Base-by-base conservation (phyloP, 2,329 filamentous ascomycete species). In the Diaporthe sp. region DNA sequence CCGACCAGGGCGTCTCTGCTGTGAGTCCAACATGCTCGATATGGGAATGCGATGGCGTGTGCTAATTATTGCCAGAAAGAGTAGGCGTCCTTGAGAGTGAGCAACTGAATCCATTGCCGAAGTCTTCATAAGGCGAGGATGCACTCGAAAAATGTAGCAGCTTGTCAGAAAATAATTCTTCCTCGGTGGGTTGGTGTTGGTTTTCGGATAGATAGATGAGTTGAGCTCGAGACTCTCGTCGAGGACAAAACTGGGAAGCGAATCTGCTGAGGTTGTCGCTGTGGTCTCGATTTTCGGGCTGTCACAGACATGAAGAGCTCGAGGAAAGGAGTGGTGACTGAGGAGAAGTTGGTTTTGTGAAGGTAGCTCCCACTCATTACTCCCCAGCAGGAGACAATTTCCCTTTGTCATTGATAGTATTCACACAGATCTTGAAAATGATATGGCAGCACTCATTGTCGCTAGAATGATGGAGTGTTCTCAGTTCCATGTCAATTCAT, bases 341-440 rank as follows among this genome's bases (percentile, higher is more conserved):
- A 22, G 7, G 45, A 25, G 38, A 61, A 22, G 9, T 35, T 22
- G 19, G 22, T 38, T 52, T 4, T 38, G 42, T 13, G 33, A 38
- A 7, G 64, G 42, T 54, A 8, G 47, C 33, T 68, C 17, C 22
- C 45, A 54, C 47, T 17, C 35, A 40, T 54, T 54, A 52, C 64
- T 68, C 64, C 35, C n/a, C 33, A 54, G 47, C 64, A 52, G 64
- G 47, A 40, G 47, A 40, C 10, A 28, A 68, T 15, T 54, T 54
- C n/a, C 64, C 47, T 68, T 68, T 68, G 64, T 68, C 33, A 15
- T 40, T 54, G 45, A 68, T 54, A 68, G 64, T 54, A 45, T 33
- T 33, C 17, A 47, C 54, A n/a, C 33, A 28, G 30, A 3, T 22
- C 22, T 28, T 40, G n/a, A 40, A 28, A 68, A n/a, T 66, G 12